These are phyloP conservation scores for Buxus sempervirens DNA, from an alignment of 164 flowering plant genomes.

Conservation along the genomic window DNA sequence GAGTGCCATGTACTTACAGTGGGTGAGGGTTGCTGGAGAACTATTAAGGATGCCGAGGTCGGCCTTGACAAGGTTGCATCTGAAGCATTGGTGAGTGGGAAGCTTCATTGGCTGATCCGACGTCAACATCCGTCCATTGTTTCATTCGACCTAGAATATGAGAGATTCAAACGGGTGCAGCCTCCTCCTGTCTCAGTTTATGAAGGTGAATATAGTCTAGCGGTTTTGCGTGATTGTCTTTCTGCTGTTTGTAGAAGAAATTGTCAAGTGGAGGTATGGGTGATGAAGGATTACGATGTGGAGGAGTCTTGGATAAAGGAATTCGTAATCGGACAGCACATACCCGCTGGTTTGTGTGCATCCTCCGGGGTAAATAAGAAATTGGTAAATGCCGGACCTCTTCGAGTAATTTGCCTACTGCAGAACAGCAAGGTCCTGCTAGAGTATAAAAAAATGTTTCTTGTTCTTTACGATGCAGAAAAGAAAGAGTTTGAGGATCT, in stretches of 20 bases:
- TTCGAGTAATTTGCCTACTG: constrained; percentile 25
- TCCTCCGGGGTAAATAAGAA: constrained; percentile 3
- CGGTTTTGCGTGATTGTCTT: constrained; percentile 24
- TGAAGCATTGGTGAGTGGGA: constrained; percentile 27
- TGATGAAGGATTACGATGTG: constrained; percentile 32
- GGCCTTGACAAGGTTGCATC: constrained; percentile 20
- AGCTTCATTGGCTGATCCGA: constrained; percentile 32
- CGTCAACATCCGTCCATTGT: constrained; percentile 5
- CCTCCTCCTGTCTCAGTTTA: constrained; percentile 20
- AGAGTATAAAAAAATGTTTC: constrained; percentile 23
- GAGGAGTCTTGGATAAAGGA: constrained; percentile 37
- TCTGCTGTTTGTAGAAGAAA: constrained; percentile 19
- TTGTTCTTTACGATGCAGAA: constrained; percentile 8
- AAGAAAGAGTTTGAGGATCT: not conserved
- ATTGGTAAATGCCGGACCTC: constrained; percentile 9
- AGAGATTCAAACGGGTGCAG: constrained; percentile 26
- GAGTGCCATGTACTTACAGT: too few species aligned
- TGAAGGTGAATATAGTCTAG: constrained; percentile 14
- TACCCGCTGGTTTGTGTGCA: constrained; percentile 23
- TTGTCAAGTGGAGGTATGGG: constrained; percentile 36
- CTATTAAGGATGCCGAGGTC: too few species aligned
- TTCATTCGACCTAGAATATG: constrained; percentile 31
- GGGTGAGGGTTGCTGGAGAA: too few species aligned
- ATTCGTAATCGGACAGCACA: constrained; percentile 20
- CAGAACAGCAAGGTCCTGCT: constrained; percentile 36